Evolutionary conservation across 2,329 filamentous ascomycete species (phyloP).

Genomic region (Beauveria sp.): DNA sequence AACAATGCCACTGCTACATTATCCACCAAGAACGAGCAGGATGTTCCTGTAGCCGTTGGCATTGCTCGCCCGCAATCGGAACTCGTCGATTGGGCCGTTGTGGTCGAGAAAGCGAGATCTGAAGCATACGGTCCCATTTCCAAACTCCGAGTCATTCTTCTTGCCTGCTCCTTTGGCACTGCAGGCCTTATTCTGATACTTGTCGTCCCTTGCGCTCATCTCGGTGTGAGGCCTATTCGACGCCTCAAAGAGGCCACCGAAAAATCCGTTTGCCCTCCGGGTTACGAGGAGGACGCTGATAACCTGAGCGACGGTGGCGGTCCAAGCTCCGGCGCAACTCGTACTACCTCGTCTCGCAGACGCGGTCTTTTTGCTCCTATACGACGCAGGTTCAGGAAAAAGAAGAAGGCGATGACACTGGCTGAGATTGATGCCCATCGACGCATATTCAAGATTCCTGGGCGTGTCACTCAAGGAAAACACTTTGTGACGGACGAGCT

Average conservation of each 20-base stretch:
- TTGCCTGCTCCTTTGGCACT: slow-evolving; percentile 81
- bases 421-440: slow-evolving; percentile 32
- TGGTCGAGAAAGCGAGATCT: slow-evolving; percentile 66
- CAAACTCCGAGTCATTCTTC: slow-evolving; percentile 68
- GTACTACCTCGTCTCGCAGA: slow-evolving; percentile 30
- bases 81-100: slow-evolving; percentile 73
- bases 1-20: slow-evolving; percentile 68
- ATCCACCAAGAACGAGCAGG: slow-evolving; percentile 66
- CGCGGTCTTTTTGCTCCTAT: slow-evolving; percentile 31
- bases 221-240: slow-evolving; percentile 72
- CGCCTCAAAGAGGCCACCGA: slow-evolving; percentile 68
- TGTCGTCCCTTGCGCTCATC: slow-evolving; percentile 72
- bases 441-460: slow-evolving; percentile 72
- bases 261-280: slow-evolving; percentile 61
- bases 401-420: slow-evolving; percentile 19
- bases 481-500: slow-evolving; percentile 76
- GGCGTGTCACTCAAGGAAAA: slow-evolving; percentile 67
- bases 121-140: slow-evolving; percentile 73
- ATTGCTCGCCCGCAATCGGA: slow-evolving; percentile 61
- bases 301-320: slow-evolving; percentile 30
- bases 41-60: slow-evolving; percentile 63
- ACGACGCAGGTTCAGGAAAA: slow-evolving; percentile 28
- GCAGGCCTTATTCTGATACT: slow-evolving; percentile 64
- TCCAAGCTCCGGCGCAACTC: slow-evolving; percentile 34
- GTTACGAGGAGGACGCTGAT: slow-evolving; percentile 41